phyloP scores from a whole-genome alignment of 2,329 filamentous ascomycete genomes.

The Ilyonectria mors-panacis region DNA sequence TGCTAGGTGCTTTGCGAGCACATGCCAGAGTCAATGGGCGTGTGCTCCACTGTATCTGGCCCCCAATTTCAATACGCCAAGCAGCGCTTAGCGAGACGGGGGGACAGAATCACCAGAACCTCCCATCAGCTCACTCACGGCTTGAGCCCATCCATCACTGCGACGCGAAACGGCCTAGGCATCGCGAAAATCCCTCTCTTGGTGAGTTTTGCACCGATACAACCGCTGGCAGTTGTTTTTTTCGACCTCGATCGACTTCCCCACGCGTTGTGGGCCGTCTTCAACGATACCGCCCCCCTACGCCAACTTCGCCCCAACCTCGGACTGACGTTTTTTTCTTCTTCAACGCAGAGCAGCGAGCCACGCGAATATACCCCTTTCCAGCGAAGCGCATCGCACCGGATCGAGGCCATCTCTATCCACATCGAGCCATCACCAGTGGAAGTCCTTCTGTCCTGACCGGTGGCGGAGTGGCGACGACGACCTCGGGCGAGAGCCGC shows the following conservation, averaged over 20 bases:
- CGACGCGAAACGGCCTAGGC: conserved; percentile 42
- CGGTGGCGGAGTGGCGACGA: conserved; percentile 42
- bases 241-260: conserved; percentile 8
- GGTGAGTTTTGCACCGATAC: conserved; percentile 40
- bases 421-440: conserved; percentile 17
- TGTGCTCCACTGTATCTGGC: conserved; percentile 51
- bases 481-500: conserved; percentile 39
- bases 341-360: conserved; percentile 22
- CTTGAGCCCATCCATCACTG: conserved; percentile 43
- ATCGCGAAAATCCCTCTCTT: conserved; percentile 46
- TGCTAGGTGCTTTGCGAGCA: conserved; percentile 47
- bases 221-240: conserved; percentile 7
- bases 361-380: conserved; percentile 25
- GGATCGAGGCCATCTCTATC: conserved; percentile 18
- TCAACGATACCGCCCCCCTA: conserved; percentile 20
- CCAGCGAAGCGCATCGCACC: conserved; percentile 22
- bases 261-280: conserved; percentile 17
- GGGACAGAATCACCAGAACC: conserved; percentile 47
- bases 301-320: conserved; percentile 23
- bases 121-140: conserved; percentile 49
- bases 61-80: conserved; percentile 51
- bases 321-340: conserved; percentile 29
- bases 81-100: conserved; percentile 53
- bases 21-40: conserved; percentile 49
- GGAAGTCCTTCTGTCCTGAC: conserved; percentile 21